These are phyloP conservation scores for Monoraphidium neglectum DNA, from an alignment of 139 green algal species.

Conservation along the genomic window DNA sequence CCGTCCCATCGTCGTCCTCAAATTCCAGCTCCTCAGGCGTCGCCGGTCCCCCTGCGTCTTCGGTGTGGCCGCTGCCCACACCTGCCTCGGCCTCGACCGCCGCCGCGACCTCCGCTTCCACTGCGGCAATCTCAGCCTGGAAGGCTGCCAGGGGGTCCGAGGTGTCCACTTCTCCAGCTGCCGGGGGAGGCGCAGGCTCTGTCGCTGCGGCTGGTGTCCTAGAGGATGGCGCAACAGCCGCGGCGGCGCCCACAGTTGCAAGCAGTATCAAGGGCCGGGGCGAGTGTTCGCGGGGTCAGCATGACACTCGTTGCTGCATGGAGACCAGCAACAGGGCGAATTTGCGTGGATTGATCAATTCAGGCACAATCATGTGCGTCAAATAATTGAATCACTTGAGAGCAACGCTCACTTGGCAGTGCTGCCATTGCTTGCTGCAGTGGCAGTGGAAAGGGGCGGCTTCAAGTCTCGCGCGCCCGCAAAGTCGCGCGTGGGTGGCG, in stretches of 20 bases:
- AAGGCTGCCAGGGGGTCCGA: conserved; percentile 60
- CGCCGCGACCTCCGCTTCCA: conserved; percentile 42
- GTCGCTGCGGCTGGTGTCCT: background rate
- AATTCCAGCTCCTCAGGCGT: conserved; percentile 82
- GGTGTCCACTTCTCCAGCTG: too few species aligned
- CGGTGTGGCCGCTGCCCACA: background rate
- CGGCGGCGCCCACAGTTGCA: background rate
- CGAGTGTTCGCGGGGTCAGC: too few species aligned
- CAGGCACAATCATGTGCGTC: background rate
- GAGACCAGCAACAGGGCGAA: background rate
- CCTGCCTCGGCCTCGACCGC: conserved; percentile 6
- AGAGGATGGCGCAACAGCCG: background rate
- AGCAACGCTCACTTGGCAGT: background rate
- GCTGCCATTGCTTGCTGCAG: background rate
- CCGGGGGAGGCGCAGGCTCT: too few species aligned
- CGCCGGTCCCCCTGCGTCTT: conserved; percentile 30
- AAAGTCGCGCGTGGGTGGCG: too few species aligned
- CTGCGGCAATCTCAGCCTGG: conserved; percentile 62
- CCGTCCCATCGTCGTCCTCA: conserved; percentile 94
- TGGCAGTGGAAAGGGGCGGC: background rate
- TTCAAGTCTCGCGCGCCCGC: background rate
- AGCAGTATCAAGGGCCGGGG: too few species aligned
- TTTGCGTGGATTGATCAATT: background rate
- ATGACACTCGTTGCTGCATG: background rate
- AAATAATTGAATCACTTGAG: background rate